Evolutionary conservation across 306 rosid genomes (phyloP).

Genomic region (Cucurbita moschata): DNA sequence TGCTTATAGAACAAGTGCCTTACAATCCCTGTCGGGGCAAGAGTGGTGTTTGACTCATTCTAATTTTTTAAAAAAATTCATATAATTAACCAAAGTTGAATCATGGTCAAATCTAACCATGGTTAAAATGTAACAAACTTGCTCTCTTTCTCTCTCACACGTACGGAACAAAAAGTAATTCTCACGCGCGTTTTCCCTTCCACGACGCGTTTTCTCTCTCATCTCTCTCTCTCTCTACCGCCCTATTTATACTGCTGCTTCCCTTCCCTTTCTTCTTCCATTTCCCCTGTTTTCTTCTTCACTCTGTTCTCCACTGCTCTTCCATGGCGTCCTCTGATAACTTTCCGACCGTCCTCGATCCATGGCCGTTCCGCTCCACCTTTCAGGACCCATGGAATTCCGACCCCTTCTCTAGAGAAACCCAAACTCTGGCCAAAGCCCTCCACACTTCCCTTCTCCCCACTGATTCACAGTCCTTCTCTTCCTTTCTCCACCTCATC

Average conservation of each 20-base stretch:
- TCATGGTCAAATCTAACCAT: not conserved
- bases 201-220: conserved; percentile 62
- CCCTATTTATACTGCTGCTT: conserved; percentile 28
- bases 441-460: conserved; percentile 45
- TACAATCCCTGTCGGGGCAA: no score
- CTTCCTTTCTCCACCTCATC: conserved; percentile 9
- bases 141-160: no score
- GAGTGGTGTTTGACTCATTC: no score
- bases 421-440: conserved; percentile 37
- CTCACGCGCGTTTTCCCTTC: conserved; percentile 57
- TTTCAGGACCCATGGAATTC: conserved; percentile 40
- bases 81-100: no score
- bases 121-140: not conserved
- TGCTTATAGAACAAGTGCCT: no score
- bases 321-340: conserved; percentile 50
- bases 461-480: not conserved
- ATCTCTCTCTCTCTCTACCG: conserved; percentile 12
- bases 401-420: conserved; percentile 38
- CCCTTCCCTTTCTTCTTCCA: not conserved
- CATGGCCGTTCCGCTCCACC: conserved; percentile 27
- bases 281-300: not conserved
- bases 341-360: conserved; percentile 25
- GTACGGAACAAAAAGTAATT: conserved; percentile 20
- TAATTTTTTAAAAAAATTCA: no score
- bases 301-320: not conserved